A percentile compares a stretch with the other conserved stretches of the same genome.
phyloP scores from a whole-genome alignment of 371 early-diverging fungal species.

The Dinochytrium kinnereticum region DNA sequence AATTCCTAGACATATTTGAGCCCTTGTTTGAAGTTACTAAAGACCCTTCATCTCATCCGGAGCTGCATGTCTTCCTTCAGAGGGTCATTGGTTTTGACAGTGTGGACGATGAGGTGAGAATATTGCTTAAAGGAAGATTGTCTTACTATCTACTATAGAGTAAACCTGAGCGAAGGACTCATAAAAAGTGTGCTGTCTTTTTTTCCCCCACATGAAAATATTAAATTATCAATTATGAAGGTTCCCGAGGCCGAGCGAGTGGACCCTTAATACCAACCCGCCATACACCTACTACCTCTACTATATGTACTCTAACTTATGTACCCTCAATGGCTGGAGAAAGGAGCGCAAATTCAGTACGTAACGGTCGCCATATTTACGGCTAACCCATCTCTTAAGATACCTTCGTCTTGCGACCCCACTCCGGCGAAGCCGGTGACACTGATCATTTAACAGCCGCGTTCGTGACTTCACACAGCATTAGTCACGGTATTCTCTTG shows the following conservation, averaged over 20 bases:
- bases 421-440: slow-evolving; percentile 98
- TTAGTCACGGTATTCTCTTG: slow-evolving; percentile 95
- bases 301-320: slow-evolving; percentile 93
- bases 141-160: no score
- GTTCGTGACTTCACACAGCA: slow-evolving; percentile 89
- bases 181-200: no score
- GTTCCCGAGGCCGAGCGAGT: slow-evolving; percentile 78
- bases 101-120: slow-evolving; percentile 99
- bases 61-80: slow-evolving; percentile 92
- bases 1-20: slow-evolving; percentile 78
- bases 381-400: slow-evolving; percentile 47
- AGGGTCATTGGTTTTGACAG: slow-evolving; percentile 96
- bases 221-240: slow-evolving; percentile 29
- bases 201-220: no score
- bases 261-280: slow-evolving; percentile 84
- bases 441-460: slow-evolving; percentile 95
- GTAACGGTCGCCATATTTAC: slow-evolving; percentile 25
- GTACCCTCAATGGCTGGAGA: slow-evolving; percentile 87
- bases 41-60: slow-evolving; percentile 83
- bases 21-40: slow-evolving; percentile 94
- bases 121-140: no score
- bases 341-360: slow-evolving; percentile 77
- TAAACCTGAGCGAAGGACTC: slow-evolving; percentile 83
- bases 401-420: slow-evolving; percentile 95
- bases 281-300: slow-evolving; percentile 98